Evolutionary conservation across 2,329 filamentous ascomycete species (phyloP), one percentile per base, ranked within the genome.

Genomic region (Xylaria arbuscula): DNA sequence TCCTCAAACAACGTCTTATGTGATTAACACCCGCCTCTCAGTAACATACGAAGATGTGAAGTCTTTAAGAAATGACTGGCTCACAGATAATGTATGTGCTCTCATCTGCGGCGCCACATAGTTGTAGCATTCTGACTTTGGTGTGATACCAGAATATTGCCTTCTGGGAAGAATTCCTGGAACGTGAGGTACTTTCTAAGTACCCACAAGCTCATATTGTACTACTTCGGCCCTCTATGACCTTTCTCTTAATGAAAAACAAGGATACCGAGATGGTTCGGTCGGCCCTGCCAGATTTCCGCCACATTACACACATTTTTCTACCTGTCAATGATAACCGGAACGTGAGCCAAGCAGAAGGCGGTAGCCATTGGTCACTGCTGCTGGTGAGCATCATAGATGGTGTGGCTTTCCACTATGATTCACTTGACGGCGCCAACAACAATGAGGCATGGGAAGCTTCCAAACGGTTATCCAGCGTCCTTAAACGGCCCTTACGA

Each of bases 121-220:
- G n/a, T 15, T 11, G n/a, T 19, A 66, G 42, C 7, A 38, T 17
- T 58, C 40, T 42, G 8, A 28, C n/a, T 64, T 40, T 63, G 24
- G 40, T 62, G 58, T 4, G 28, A 32, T n/a, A 59, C 54, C 74
- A 95, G 92, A 94, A 94, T 75, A 98, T 99, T 73, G 91, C 93
- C 59, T 98, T 99, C 79, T 99, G 96, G 95, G 93, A 98, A 86
- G 95, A 98, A 87, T 97, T 89, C 75, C 89, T 99, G 72, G 96
- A 99, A 81, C 93, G 90, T 70, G 95, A 98, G 83, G 90, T 93
- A 69, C 90, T 99, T 34, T 84, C 85, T 36, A 88, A 89, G 74
- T 97, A 92, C 78, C 92, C 93, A 10, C 90, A 92, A 77, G 93
- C 93, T 22, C 89, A 93, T 71, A 97, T 99, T 78, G 87, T 95